A percentile compares a stretch with the other conserved stretches of the same genome.
These are phyloP conservation scores for Stachybotrys echinatus DNA, from an alignment of 2,329 filamentous ascomycete genomes.

Conservation along the genomic window DNA sequence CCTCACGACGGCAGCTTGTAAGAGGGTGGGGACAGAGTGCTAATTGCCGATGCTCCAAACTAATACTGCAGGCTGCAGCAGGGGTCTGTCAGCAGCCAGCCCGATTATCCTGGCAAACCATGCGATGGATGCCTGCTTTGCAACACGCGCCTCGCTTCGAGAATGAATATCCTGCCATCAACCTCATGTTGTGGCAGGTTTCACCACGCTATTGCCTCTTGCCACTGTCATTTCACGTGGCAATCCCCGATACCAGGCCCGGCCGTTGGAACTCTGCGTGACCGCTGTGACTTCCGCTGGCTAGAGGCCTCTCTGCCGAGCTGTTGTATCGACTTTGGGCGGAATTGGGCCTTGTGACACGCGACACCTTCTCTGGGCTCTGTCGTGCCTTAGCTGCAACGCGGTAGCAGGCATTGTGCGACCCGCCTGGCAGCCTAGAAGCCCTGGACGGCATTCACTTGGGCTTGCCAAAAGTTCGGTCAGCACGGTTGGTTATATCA, in stretches of 20 bases:
- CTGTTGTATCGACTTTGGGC: neutral
- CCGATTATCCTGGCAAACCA: conserved; percentile 13
- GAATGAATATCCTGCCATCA: conserved; percentile 7
- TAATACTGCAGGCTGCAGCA: conserved; percentile 9
- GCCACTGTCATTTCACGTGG: neutral
- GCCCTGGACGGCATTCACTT: neutral
- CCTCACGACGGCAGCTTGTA: neutral
- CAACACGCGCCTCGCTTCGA: conserved; percentile 9
- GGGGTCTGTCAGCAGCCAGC: conserved; percentile 2
- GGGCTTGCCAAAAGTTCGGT: neutral
- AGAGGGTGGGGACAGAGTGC: neutral
- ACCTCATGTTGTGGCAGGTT: conserved; percentile 8
- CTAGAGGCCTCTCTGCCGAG: neutral
- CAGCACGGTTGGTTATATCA: neutral
- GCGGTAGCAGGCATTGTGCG: no score
- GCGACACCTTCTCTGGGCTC: neutral
- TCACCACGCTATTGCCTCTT: conserved; percentile 4
- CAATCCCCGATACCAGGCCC: neutral
- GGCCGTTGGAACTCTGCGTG: neutral
- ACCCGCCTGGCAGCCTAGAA: neutral
- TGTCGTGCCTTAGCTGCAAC: no score
- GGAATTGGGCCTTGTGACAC: neutral
- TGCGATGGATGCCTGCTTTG: conserved; percentile 11
- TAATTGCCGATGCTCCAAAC: conserved; percentile 6
- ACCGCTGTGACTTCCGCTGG: neutral